phyloP scores from a whole-genome alignment of 352 stramenopile genomes.

The Globisporangium orthogonon region DNA sequence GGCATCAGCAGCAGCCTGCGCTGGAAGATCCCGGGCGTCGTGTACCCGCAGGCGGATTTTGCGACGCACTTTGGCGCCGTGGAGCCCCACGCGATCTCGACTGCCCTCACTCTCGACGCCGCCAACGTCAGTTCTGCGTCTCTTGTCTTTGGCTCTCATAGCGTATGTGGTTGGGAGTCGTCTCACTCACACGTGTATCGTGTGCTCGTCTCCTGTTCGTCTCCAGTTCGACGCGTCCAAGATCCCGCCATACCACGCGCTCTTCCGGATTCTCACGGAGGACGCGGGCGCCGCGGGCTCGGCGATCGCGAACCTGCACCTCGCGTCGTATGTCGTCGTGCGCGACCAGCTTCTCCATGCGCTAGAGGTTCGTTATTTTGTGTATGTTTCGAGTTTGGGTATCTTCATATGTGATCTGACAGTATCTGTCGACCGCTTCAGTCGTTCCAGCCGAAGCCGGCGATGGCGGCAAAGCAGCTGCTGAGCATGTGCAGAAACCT shows the following conservation, averaged over 20 bases:
- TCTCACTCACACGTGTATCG: too few relatives aligned
- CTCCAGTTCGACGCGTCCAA: slow-evolving; percentile 45
- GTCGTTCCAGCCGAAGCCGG: slow-evolving; percentile 61
- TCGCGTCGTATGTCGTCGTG: slow-evolving; percentile 61
- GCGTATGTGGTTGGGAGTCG: too few relatives aligned
- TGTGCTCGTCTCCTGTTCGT: neutral
- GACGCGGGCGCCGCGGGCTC: slow-evolving; percentile 62
- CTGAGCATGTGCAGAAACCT: slow-evolving; percentile 45
- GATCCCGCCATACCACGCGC: slow-evolving; percentile 57
- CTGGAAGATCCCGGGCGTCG: slow-evolving; percentile 45
- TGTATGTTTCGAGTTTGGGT: too few relatives aligned
- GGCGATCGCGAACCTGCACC: slow-evolving; percentile 56
- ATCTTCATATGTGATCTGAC: too few relatives aligned
- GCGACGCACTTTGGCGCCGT: slow-evolving; percentile 21
- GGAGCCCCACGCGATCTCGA: slow-evolving; percentile 38
- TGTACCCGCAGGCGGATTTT: slow-evolving; percentile 56
- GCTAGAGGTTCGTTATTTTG: slow-evolving; percentile 29
- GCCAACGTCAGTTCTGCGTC: slow-evolving; percentile 25
- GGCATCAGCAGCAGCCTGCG: slow-evolving; percentile 11
- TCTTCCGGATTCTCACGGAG: slow-evolving; percentile 69
- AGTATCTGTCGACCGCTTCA: slow-evolving; percentile 5
- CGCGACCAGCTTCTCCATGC: slow-evolving; percentile 44
- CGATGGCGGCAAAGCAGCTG: slow-evolving; percentile 66
- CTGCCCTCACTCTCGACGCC: slow-evolving; percentile 40
- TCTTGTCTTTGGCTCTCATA: too few relatives aligned